Evolutionary conservation across 177 flowering plant species (phyloP), one percentile per base, ranked within the genome.

Genomic region (Vitis hybrid): DNA sequence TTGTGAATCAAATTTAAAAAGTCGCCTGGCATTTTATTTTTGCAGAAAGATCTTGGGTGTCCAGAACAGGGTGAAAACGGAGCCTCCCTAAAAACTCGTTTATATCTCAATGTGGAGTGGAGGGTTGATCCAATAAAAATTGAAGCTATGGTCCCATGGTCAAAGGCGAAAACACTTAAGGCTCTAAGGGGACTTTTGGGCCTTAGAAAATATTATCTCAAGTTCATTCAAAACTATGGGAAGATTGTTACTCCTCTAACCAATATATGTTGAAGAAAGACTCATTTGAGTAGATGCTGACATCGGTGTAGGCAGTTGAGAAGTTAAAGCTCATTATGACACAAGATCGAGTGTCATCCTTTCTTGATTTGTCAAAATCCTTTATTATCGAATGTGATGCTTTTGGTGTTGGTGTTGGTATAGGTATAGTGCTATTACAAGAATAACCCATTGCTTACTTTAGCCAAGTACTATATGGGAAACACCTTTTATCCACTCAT

Each of bases 161-260:
- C 55, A 0, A 14, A 7, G 4, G 68, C 71, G 4, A 51, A 20
- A 1, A 50, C 22, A 0, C 2, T 59, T 11, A 65, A 71, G 20
- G 59, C 53, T n/a, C 15, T 73, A 1, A 54, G 64, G 1, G 68
- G 76, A n/a, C 71, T 71, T 10, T 28, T 75, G 10, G 78, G 78
- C 0, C 9, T 78, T 0, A 56, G 61, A 2, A 68, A 71, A 0
- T 73, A 69, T 18, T 71, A 78, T 14, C 47, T 68, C 17, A 70
- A 62, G 11, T 75, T 79, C 22, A 56, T 75, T 1, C 31, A 24
- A 2, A 18, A 65, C 11, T 79, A 64, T 75, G n/a, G n/a, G n/a
- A 47, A 53, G 9, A 44, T 79, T 1, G 61, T 65, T 1, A 51
- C 10, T 6, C 82, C 82, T 2, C 66, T 79, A 7, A 75, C 68